These are phyloP conservation scores for Paramecium primaurelia DNA, from an alignment of 73 alveolate species.

Conservation along the genomic window DNA sequence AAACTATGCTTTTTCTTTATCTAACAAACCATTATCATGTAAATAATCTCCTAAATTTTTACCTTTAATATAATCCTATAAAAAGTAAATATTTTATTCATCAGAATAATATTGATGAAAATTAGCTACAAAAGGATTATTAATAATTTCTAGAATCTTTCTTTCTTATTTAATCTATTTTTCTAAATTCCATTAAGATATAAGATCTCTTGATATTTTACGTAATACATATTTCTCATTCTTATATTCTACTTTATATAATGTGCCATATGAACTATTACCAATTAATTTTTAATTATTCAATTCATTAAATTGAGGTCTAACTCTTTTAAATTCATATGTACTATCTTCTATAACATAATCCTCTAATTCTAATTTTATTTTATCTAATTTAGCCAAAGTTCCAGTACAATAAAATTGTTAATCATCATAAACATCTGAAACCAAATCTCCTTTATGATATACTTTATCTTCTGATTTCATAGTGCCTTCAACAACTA, in stretches of 20 bases:
- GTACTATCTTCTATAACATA: neutral
- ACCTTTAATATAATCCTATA: neutral
- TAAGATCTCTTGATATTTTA: neutral
- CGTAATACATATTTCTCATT: neutral
- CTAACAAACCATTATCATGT: neutral
- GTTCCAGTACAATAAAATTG: neutral
- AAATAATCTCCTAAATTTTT: neutral
- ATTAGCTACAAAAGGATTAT: conserved; percentile 22
- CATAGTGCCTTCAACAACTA: neutral
- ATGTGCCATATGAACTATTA: neutral
- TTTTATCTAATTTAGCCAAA: neutral
- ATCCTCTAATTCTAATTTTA: neutral
- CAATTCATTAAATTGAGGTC: neutral
- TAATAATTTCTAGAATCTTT: conserved; percentile 17
- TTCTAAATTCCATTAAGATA: neutral
- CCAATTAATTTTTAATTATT: neutral
- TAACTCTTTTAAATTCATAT: neutral
- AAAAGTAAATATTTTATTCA: neutral
- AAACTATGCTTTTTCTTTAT: neutral
- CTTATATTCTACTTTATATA: neutral
- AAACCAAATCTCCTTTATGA: neutral
- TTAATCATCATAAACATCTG: neutral
- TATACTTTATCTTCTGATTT: neutral
- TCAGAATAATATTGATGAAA: neutral
- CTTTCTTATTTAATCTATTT: neutral